Evolutionary conservation across 2,329 filamentous ascomycete genomes (phyloP), one percentile per base, ranked within the genome.

Genomic region (Rhynchosporium graminicola): DNA sequence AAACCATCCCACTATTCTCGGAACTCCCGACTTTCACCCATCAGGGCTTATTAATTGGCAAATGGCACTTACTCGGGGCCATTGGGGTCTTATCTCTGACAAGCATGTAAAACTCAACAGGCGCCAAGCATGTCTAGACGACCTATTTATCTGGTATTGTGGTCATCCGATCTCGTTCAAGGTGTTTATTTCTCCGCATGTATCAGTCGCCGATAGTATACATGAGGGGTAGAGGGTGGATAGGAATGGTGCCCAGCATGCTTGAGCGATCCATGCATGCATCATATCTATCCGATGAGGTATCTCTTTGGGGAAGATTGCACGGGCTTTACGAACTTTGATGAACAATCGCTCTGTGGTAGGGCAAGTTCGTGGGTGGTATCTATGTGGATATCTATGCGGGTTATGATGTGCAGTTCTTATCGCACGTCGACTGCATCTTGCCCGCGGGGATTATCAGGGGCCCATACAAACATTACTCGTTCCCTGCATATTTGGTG

Each of bases 1-100:
- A 33, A 54, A 40, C 15, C 36, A 54, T 54, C 50, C 50, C 50
- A 54, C 50, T 54, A 31, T 54, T 54, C 36, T 40, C 50, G 50
- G 50, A 13, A 42, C 15, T 12, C 9, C 36, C 50, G 50, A 54
- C 9, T 20, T 8, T 36, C 9, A 36, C 33, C 33, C n/a, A 28
- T 20, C 6, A 6, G n/a, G 15, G n/a, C 33, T 20, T 29, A 4
- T 8, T 46, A 29, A 51, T 54, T 54, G 50, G 50, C 3, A 26
- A 15, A 38, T 36, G 50, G 50, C 50, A 40, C 15, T 36, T 40
- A 54, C 36, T 54, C 50, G 50, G 50, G 42, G 43, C 43, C 33
- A 10, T 36, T 31, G 20, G n/a, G 40, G 38, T 54, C 50, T 54
- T 54, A 54, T 54, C 50, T 38, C n/a, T 54, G 36, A 54, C 50